Evolutionary conservation across 805 yeast species (phyloP), one percentile per base, ranked within the genome.

Genomic region (Cyberlindnera misumaiensis): DNA sequence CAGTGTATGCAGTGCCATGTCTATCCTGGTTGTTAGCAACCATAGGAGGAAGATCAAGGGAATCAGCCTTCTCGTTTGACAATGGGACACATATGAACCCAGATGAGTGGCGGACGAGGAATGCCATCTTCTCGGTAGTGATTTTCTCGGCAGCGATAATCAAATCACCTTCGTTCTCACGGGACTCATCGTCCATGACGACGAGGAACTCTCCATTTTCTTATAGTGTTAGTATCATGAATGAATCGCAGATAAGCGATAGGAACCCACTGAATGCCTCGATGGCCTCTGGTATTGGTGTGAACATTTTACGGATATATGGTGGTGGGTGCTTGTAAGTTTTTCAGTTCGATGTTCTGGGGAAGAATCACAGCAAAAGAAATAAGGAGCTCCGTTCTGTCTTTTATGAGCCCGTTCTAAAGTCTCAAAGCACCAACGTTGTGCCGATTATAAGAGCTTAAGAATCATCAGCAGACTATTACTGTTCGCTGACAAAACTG

Each of bases 121-220:
- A 93, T 2, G 97, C 98, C 96, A 93, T 87, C 48, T 88, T 77
- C 54, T 80, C 80, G 32, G 83, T 77, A 30, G 95, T 83, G 48
- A 80, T 69, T 38, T 68, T 68, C 48, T 83, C 77, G 28, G 96
- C 99, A n/a, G 97, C 94, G 35, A 85, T 80, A 51, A 93, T 87
- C 55, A 93, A 70, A 58, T 93, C 99, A 38, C 98, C 99, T 65
- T 93, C 99, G 60, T 93, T 93, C 62, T 93, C 99, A 51, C 99
- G 79, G 56, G 74, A 74, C 60, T 87, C 97, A 57, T 93, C 96
- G 60, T 93, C 99, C 84, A 93, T 83, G n/a, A 93, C 98, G 34
- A 93, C 75, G 34, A 93, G 69, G 54, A 90, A 88, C 59, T 87
- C 58, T 28, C 58, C 58, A 17, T 51, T 52, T 36, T 48, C 55